Evolutionary conservation across 2,329 filamentous ascomycete genomes (phyloP).

Genomic region (Microthyrium microscopicum): DNA sequence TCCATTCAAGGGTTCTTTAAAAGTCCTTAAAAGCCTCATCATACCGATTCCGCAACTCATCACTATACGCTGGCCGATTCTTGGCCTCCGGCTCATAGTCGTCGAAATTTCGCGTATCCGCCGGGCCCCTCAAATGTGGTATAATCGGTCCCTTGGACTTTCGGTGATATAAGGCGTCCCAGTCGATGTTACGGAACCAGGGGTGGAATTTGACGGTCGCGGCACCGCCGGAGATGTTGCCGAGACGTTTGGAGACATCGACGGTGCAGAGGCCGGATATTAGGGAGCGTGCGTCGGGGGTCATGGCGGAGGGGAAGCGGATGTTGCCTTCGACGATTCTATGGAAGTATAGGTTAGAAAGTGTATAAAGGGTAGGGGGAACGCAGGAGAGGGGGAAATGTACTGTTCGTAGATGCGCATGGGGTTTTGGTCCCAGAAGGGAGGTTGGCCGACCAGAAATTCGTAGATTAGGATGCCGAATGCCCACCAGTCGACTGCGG

Average conservation of each 20-base stretch:
- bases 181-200: slow-evolving; percentile 58
- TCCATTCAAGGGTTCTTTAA: too few relatives aligned
- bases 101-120: slow-evolving; percentile 69
- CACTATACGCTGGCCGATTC: slow-evolving; percentile 47
- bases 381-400: slow-evolving; percentile 7
- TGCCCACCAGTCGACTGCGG: slow-evolving; percentile 77
- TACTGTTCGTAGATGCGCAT: slow-evolving; percentile 69
- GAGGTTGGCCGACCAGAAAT: slow-evolving; percentile 69
- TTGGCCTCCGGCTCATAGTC: slow-evolving; percentile 63
- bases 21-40: slow-evolving; percentile 59
- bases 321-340: slow-evolving; percentile 69
- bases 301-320: slow-evolving; percentile 53
- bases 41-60: slow-evolving; percentile 51
- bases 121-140: slow-evolving; percentile 54
- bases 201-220: slow-evolving; percentile 55
- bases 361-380: slow-evolving; percentile 3
- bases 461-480: slow-evolving; percentile 72
- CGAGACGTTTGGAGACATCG: slow-evolving; percentile 60
- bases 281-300: slow-evolving; percentile 53
- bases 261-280: slow-evolving; percentile 63
- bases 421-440: slow-evolving; percentile 75
- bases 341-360: background rate
- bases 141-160: slow-evolving; percentile 54
- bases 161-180: slow-evolving; percentile 53
- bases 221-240: slow-evolving; percentile 62